These are phyloP conservation scores for Lasiodiplodia sp. DNA, from an alignment of 2,329 filamentous ascomycete species.

Conservation along the genomic window DNA sequence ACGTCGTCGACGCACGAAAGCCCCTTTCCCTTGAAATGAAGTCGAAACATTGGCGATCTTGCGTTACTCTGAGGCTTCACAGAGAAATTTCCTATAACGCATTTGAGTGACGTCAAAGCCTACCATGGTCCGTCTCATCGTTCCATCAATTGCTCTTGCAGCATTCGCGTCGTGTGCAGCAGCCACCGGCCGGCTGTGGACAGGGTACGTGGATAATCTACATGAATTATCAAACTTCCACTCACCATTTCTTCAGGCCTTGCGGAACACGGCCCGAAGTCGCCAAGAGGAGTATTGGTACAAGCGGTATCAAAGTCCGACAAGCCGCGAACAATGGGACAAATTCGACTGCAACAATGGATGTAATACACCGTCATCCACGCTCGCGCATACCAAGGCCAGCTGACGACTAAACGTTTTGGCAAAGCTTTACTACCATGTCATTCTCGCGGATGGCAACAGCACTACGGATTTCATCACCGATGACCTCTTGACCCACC, in stretches of 20 bases:
- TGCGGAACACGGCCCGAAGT: neutral
- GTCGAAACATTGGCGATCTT: neutral
- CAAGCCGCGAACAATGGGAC: neutral
- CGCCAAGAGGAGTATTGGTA: neutral
- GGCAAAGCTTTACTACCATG: neutral
- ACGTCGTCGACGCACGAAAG: neutral
- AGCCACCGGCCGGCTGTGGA: neutral
- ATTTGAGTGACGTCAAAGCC: neutral
- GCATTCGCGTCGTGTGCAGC: neutral
- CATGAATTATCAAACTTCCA: neutral
- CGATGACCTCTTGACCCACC: slow-evolving; percentile 39
- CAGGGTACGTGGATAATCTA: neutral
- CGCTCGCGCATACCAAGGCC: too few relatives aligned
- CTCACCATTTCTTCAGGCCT: neutral
- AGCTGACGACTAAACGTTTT: neutral
- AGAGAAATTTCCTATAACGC: neutral
- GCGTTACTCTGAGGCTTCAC: neutral
- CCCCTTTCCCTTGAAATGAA: neutral
- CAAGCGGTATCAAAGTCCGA: neutral
- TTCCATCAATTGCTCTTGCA: neutral
- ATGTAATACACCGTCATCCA: neutral
- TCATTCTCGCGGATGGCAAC: slow-evolving; percentile 3
- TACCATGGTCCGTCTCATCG: slow-evolving; percentile 1
- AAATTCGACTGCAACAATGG: neutral
- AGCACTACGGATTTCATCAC: slow-evolving; percentile 7